Evolutionary conservation across 176 grass and related monocot species (phyloP).

Genomic region (Oryza brachyantha): DNA sequence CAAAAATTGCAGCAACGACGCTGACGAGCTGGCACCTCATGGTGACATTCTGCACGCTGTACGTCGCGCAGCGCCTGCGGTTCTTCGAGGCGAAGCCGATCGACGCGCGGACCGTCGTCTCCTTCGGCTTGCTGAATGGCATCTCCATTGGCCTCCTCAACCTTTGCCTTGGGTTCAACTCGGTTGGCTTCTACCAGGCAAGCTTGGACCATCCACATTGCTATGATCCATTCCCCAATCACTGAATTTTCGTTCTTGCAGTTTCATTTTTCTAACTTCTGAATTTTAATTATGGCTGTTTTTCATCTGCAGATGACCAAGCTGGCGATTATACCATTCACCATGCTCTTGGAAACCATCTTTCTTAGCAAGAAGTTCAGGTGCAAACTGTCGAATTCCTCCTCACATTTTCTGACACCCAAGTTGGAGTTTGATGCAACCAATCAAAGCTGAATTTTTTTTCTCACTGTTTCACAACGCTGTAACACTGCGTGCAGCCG

Average conservation of each 20-base stretch:
- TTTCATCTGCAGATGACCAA: slow-evolving; percentile 82
- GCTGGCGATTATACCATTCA: slow-evolving; percentile 98
- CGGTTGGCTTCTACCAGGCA: slow-evolving; percentile 94
- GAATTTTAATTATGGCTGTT: background rate
- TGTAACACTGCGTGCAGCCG: slow-evolving; percentile 52
- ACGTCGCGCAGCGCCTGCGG: slow-evolving; percentile 67
- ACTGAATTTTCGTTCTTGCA: background rate
- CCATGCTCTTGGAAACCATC: slow-evolving; percentile 74
- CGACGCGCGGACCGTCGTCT: slow-evolving; percentile 61
- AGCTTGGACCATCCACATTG: background rate
- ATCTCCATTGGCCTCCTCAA: slow-evolving; percentile 94
- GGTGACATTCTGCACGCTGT: slow-evolving; percentile 86
- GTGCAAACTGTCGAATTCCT: slow-evolving; percentile 35
- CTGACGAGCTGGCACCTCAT: slow-evolving; percentile 96
- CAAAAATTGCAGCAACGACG: slow-evolving; percentile 77
- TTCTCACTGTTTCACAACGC: background rate
- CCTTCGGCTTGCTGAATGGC: slow-evolving; percentile 85
- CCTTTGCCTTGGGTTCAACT: slow-evolving; percentile 97
- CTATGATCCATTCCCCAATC: no score
- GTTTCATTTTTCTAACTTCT: background rate
- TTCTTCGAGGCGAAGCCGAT: slow-evolving; percentile 92
- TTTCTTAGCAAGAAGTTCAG: slow-evolving; percentile 94
- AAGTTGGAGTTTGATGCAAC: background rate
- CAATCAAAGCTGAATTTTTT: background rate
- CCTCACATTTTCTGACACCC: background rate